Percentiles rank a stretch among this genome's conserved stretches.
These are phyloP conservation scores for Kuraishia piskuri DNA, from an alignment of 805 yeast genomes.

Conservation along the genomic window DNA sequence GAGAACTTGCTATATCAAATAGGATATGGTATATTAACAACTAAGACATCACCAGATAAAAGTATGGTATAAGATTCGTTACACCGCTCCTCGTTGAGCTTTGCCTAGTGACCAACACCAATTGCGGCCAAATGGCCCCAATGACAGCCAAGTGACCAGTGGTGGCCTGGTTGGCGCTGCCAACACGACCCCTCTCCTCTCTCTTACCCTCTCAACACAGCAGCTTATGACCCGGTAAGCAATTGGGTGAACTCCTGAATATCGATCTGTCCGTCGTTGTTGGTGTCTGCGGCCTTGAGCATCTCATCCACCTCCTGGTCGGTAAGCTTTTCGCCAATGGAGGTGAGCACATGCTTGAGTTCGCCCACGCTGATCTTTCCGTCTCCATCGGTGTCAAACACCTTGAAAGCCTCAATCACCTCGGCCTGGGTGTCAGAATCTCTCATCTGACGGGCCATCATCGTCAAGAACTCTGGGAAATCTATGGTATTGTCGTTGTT, in stretches of 20 bases:
- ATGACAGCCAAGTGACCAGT: background rate
- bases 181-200: background rate
- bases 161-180: background rate
- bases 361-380: conserved; percentile 96
- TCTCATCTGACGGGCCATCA: conserved; percentile 90
- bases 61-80: background rate
- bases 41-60: background rate
- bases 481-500: conserved; percentile 90
- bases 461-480: conserved; percentile 73
- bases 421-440: conserved; percentile 97
- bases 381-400: conserved; percentile 92
- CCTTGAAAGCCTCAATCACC: conserved; percentile 95
- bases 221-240: conserved; percentile 56
- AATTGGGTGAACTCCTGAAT: conserved; percentile 94
- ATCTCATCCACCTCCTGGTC: conserved; percentile 97
- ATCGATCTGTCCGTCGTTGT: conserved; percentile 95
- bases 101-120: too few species aligned
- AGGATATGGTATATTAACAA: background rate
- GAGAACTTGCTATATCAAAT: background rate
- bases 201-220: background rate
- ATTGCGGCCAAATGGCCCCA: too few species aligned
- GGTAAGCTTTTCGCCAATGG: conserved; percentile 93
- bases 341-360: conserved; percentile 91
- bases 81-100: too few species aligned
- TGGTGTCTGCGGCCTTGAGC: conserved; percentile 92